Conservation (phyloP, 1,139 yeast genomes). For the Nakaseomyces nivariensis region DNA sequence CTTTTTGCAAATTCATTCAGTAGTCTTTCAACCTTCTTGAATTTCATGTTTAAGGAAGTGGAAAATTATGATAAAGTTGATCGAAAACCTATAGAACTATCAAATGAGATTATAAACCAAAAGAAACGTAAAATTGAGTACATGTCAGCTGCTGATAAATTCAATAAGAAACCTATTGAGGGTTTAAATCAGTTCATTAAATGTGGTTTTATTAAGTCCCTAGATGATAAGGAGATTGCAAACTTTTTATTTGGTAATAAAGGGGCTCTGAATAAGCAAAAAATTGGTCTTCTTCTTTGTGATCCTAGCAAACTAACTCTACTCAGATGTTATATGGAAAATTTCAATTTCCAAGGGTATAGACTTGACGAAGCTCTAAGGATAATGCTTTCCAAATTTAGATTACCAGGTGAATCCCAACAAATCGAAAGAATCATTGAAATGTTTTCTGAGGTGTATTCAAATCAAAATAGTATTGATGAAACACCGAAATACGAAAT, state of each 20-base stretch:
- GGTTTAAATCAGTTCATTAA: conserved; percentile 57
- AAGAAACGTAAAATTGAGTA: conserved; percentile 61
- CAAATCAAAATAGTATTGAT: conserved; percentile 37
- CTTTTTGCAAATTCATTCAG: neutral
- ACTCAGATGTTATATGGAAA: conserved; percentile 51
- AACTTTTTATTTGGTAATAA: conserved; percentile 66
- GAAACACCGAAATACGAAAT: neutral
- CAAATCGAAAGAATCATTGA: conserved; percentile 88
- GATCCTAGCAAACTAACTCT: conserved; percentile 57
- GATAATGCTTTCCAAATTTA: conserved; percentile 66
- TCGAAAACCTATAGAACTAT: conserved; percentile 7
- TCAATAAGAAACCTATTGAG: conserved; percentile 65
- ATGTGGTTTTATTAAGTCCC: conserved; percentile 52
- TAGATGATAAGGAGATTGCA: conserved; percentile 54
- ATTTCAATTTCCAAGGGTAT: conserved; percentile 62
- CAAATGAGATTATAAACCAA: conserved; percentile 25
- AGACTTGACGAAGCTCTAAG: conserved; percentile 90
- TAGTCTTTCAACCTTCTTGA: conserved; percentile 15
- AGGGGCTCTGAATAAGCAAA: conserved; percentile 71
- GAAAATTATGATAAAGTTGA: conserved; percentile 25
- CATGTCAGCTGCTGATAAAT: conserved; percentile 57
- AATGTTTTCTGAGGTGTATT: conserved; percentile 71
- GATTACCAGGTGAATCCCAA: conserved; percentile 94
- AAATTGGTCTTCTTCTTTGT: conserved; percentile 75
- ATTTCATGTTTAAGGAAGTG: conserved; percentile 57